These are phyloP conservation scores for Trichophyton benhamiae DNA, from an alignment of 2,329 filamentous ascomycete species.

Conservation along the genomic window DNA sequence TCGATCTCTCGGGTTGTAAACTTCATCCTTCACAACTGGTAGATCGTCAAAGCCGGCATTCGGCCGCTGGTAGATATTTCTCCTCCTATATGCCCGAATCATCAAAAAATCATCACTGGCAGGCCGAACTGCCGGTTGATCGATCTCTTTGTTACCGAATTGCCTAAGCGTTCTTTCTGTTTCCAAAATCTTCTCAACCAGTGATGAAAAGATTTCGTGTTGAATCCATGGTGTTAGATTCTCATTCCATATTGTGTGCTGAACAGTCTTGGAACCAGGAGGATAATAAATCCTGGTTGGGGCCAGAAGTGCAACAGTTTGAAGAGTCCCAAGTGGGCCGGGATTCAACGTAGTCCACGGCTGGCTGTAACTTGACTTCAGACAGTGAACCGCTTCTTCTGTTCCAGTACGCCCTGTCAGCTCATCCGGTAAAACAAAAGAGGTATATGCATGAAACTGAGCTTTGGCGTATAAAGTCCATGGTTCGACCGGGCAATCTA, in stretches of 20 bases:
- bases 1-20: constrained; percentile 8
- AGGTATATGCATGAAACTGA: constrained; percentile 25
- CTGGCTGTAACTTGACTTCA: constrained; percentile 10
- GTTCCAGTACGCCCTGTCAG: constrained; percentile 20
- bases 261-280: constrained; percentile 28
- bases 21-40: not conserved
- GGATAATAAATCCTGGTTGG: constrained; percentile 37
- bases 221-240: constrained; percentile 31
- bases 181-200: constrained; percentile 11
- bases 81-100: constrained; percentile 7
- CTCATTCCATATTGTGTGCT: constrained; percentile 33
- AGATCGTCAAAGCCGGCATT: constrained; percentile 6
- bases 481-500: constrained; percentile 31
- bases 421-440: constrained; percentile 18
- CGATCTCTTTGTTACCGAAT: constrained; percentile 5
- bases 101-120: constrained; percentile 6
- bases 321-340: constrained; percentile 6
- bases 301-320: constrained; percentile 18
- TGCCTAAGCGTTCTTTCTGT: constrained; percentile 3
- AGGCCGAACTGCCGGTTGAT: not conserved
- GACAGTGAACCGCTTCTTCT: constrained; percentile 14
- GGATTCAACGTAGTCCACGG: constrained; percentile 9
- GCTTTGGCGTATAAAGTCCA: constrained; percentile 9
- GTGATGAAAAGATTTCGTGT: constrained; percentile 22
- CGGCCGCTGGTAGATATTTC: constrained; percentile 6